Base-by-base conservation (phyloP, 805 yeast species). In the Ogataea paraovalis region DNA sequence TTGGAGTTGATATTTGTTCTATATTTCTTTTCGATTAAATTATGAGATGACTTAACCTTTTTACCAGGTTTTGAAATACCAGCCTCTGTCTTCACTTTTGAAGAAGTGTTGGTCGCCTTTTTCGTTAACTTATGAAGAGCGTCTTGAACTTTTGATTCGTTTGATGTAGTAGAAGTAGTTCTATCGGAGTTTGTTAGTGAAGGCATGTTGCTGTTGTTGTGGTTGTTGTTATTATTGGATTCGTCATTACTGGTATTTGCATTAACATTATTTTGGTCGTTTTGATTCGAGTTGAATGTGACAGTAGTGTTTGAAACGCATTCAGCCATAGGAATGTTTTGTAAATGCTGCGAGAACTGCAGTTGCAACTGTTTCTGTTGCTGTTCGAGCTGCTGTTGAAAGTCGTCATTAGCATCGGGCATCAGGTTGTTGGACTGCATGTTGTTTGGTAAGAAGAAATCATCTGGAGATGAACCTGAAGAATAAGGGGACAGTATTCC, bases 11-110 rank as follows among this genome's bases (percentile, higher is more conserved):
- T 85, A 59, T 87, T 87, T 13, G 89, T 83, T 60, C 96, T 69
- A 66, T 87, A 87, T 64, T 85, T 83, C 67, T 86, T 86, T 60
- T 87, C 96, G 56, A 87, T 85, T 74, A 86, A 77, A 60, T 87
- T 87, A 65, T 87, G 96, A 13, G 88, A 79, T 2, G 85, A 76
- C 66, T 84, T 80, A 44, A 78, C 74, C 52, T 73, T 74, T 50
- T 73, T 74, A 33, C 61, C 62, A 13, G 56, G 59, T 32, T 53
- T 55, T 3, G 36, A 25, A 28, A 42, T 46, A 23, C 41, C 51
- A 32, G 39, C 49, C 30, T 30, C 57, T 19, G 41, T 42, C 23
- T 42, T 47, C 7, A 41, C 27, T 18, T 39, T 45, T 14, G 45
- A 39, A 2, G 41, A 34, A 13, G 48, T 48, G 9, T 53, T 45